These are phyloP conservation scores for Cladosporium sp. DNA, from an alignment of 2,329 filamentous ascomycete genomes.

Conservation along the genomic window DNA sequence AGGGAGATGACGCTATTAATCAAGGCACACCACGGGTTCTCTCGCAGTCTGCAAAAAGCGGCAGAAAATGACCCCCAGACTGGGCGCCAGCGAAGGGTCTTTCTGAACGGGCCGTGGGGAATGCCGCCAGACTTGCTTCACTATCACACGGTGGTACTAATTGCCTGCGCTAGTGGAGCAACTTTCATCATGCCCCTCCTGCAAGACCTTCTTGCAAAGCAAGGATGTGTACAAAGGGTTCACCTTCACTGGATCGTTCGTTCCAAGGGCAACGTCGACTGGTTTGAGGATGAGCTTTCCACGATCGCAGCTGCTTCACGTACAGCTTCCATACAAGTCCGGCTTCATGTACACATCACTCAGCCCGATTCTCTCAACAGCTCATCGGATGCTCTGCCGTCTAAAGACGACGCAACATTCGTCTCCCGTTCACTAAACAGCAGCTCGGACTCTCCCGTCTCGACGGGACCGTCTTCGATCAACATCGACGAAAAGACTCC, in stretches of 20 bases:
- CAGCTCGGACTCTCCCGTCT: background rate
- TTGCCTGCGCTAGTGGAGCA: constrained; percentile 56
- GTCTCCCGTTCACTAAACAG: background rate
- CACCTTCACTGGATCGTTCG: constrained; percentile 27
- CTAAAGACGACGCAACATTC: background rate
- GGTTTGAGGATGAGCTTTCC: constrained; percentile 17
- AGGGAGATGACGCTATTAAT: constrained; percentile 21
- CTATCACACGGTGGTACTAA: constrained; percentile 55
- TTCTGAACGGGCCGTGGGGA: constrained; percentile 28
- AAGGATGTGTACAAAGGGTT: constrained; percentile 21
- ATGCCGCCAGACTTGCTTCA: constrained; percentile 41
- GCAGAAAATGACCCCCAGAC: constrained; percentile 13
- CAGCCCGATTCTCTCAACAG: constrained; percentile 5
- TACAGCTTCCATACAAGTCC: constrained; percentile 45
- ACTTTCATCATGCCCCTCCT: constrained; percentile 53
- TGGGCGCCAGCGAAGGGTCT: constrained; percentile 16
- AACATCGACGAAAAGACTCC: constrained; percentile 20
- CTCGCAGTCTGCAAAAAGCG: constrained; percentile 21
- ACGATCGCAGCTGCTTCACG: constrained; percentile 39
- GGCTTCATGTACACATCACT: constrained; percentile 51
- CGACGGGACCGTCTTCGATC: constrained; percentile 7
- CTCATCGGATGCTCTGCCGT: no score
- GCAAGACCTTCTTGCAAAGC: constrained; percentile 46
- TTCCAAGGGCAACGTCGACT: constrained; percentile 18
- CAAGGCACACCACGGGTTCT: constrained; percentile 26